Conservation (phyloP, 805 yeast species). For the Metschnikowia colocasiae region DNA sequence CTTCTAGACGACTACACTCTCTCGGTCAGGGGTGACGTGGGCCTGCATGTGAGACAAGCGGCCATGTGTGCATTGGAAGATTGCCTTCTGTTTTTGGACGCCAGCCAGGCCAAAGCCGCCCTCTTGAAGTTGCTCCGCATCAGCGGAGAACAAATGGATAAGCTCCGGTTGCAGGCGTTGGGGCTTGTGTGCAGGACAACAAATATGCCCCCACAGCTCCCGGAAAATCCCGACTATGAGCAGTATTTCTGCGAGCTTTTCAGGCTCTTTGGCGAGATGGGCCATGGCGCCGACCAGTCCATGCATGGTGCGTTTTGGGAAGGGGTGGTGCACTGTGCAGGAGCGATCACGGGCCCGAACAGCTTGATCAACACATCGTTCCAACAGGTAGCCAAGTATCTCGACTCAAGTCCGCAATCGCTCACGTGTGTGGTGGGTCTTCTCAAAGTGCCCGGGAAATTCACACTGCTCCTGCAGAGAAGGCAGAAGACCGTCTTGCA, state of each 20-base stretch:
- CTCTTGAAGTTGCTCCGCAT: constrained; percentile 47
- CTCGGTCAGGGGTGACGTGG: constrained; percentile 89
- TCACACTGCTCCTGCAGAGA: constrained; percentile 14
- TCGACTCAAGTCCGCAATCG: neutral
- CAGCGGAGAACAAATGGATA: constrained; percentile 61
- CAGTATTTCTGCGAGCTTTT: constrained; percentile 23
- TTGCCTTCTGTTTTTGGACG: neutral
- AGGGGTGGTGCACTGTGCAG: constrained; percentile 53
- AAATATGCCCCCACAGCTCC: neutral
- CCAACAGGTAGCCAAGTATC: constrained; percentile 19
- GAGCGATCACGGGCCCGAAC: constrained; percentile 52
- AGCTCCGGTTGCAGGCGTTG: constrained; percentile 44
- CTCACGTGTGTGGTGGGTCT: constrained; percentile 16
- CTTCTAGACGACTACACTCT: constrained; percentile 73
- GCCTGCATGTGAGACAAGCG: constrained; percentile 62
- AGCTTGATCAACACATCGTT: constrained; percentile 42
- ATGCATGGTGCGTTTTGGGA: constrained; percentile 42
- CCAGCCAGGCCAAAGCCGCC: neutral
- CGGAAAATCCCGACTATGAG: constrained; percentile 6
- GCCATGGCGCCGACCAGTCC: neutral
- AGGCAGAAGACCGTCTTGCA: constrained; percentile 22
- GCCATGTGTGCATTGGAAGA: constrained; percentile 28
- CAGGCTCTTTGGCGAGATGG: constrained; percentile 12
- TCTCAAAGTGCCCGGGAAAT: constrained; percentile 16
- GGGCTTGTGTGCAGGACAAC: constrained; percentile 28